These are phyloP conservation scores for Noccaea bulbosa DNA, from an alignment of 345 rosid species.

Conservation along the genomic window DNA sequence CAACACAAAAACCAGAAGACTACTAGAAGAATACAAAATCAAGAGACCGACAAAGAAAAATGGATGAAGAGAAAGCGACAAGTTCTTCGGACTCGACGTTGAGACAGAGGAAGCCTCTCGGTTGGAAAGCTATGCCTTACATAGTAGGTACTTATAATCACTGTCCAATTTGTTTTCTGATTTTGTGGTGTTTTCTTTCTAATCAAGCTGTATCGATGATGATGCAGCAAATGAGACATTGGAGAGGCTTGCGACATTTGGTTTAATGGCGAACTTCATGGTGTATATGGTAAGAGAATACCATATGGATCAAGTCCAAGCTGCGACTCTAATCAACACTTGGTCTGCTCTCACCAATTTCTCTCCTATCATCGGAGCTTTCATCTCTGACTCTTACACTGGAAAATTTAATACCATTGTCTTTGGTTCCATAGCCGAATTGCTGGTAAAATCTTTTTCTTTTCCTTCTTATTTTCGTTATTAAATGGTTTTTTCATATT, in stretches of 20 bases:
- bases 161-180: background rate
- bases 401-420: conserved; percentile 62
- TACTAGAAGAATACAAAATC: background rate
- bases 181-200: background rate
- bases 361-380: conserved; percentile 71
- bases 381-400: conserved; percentile 54
- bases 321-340: conserved; percentile 58
- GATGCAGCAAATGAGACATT: conserved; percentile 70
- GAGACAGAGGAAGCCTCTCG: conserved; percentile 52
- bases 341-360: conserved; percentile 73
- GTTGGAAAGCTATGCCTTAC: conserved; percentile 87
- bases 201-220: background rate
- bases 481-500: background rate
- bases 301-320: conserved; percentile 62
- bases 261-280: conserved; percentile 61
- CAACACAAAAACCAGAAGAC: conserved; percentile 9
- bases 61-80: conserved; percentile 17
- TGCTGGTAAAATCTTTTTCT: conserved; percentile 52
- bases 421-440: conserved; percentile 53
- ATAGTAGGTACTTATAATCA: conserved; percentile 56
- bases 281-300: conserved; percentile 63
- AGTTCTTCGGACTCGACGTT: conserved; percentile 21
- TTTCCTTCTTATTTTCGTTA: background rate
- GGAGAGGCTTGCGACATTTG: conserved; percentile 73
- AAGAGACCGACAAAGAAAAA: conserved; percentile 1